A percentile compares a stretch with the other conserved stretches of the same genome.
phyloP scores from a whole-genome alignment of 2,329 filamentous ascomycete genomes.

The Aspergillus oerlinghausenensis region DNA sequence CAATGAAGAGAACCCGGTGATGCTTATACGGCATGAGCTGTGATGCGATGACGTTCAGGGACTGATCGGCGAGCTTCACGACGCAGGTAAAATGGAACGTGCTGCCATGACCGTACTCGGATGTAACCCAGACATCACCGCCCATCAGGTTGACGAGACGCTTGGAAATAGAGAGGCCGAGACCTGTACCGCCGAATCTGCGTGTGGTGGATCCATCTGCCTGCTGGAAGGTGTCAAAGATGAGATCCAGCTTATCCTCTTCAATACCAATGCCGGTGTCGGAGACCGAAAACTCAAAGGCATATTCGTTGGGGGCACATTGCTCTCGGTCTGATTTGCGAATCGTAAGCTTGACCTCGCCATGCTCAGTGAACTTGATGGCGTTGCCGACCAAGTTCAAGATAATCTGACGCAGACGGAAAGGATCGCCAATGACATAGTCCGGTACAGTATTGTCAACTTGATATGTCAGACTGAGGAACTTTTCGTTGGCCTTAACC shows the following conservation, averaged over 20 bases:
- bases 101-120: conserved; percentile 84
- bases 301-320: conserved; percentile 71
- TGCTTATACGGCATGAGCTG: conserved; percentile 86
- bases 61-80: conserved; percentile 76
- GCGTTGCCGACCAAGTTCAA: conserved; percentile 96
- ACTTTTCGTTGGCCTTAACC: conserved; percentile 96
- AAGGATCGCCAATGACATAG: conserved; percentile 92
- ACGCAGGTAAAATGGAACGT: conserved; percentile 95
- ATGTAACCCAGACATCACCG: conserved; percentile 93
- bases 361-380: conserved; percentile 97
- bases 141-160: conserved; percentile 93
- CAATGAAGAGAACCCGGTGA: conserved; percentile 89
- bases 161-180: conserved; percentile 92
- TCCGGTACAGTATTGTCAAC: conserved; percentile 92
- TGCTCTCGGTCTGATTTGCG: conserved; percentile 63
- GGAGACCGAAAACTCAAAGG: conserved; percentile 91
- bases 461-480: conserved; percentile 85
- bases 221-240: conserved; percentile 99
- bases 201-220: conserved; percentile 94
- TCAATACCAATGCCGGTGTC: conserved; percentile 97
- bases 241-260: conserved; percentile 88
- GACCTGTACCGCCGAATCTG: conserved; percentile 90
- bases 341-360: conserved; percentile 93
- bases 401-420: conserved; percentile 93
- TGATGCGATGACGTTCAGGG: conserved; percentile 66